Evolutionary conservation across 331 rosid species (phyloP).

Genomic region (Phaseolus coccineus): DNA sequence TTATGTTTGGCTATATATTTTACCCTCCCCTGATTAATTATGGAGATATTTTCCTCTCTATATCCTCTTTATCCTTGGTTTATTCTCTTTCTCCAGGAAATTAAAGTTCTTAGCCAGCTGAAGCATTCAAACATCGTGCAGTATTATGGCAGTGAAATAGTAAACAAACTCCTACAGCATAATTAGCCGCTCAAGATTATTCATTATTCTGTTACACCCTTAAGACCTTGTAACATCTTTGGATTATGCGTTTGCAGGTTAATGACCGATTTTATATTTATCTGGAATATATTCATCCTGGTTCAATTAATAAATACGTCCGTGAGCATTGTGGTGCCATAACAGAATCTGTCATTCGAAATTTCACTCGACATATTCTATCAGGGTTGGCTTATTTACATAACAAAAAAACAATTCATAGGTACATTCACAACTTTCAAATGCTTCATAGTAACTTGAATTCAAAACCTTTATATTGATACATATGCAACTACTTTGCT

Average conservation of each 20-base stretch:
- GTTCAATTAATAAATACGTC: constrained; percentile 79
- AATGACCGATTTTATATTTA: constrained; percentile 78
- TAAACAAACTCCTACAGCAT: constrained; percentile 46
- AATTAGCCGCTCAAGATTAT: constrained; percentile 25
- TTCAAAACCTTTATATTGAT: not conserved
- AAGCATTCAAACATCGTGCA: constrained; percentile 78
- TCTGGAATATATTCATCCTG: constrained; percentile 85
- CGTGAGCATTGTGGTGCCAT: constrained; percentile 80
- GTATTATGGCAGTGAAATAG: constrained; percentile 80
- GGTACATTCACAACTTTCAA: constrained; percentile 49
- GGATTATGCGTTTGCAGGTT: constrained; percentile 53
- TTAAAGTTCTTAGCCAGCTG: constrained; percentile 73
- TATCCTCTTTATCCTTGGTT: not conserved
- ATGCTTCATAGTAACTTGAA: constrained; percentile 29
- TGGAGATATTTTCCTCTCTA: not conserved
- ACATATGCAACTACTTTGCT: not conserved
- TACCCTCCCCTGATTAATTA: not conserved
- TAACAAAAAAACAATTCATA: constrained; percentile 75
- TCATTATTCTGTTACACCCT: not conserved
- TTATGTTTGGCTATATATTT: constrained; percentile 18
- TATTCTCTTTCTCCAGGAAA: constrained; percentile 58
- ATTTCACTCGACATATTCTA: constrained; percentile 83
- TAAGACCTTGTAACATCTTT: constrained; percentile 3
- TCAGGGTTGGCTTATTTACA: constrained; percentile 82
- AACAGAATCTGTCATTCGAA: constrained; percentile 78